phyloP scores from a whole-genome alignment of 306 rosid species.

The Glycine tomentella region DNA sequence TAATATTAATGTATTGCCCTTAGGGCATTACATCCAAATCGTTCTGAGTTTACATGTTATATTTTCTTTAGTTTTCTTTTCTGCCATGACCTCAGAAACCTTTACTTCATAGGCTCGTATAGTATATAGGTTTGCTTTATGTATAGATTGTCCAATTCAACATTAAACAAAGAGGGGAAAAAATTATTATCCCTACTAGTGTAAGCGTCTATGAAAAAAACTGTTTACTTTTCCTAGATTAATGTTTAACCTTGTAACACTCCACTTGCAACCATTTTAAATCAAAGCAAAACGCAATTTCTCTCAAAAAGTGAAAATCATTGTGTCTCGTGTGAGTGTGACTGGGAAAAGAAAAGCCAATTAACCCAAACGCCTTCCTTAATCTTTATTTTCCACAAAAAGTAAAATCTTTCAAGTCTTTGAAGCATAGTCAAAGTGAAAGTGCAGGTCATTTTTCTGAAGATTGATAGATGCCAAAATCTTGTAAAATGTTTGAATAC shows the following conservation, averaged over 20 bases:
- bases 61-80: neutral
- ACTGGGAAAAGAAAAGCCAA: slow-evolving; percentile 43
- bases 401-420: slow-evolving; percentile 36
- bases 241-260: neutral
- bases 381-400: slow-evolving; percentile 48
- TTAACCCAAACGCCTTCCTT: slow-evolving; percentile 24
- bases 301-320: slow-evolving; percentile 51
- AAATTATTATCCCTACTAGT: neutral
- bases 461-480: slow-evolving; percentile 46
- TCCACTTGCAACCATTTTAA: slow-evolving; percentile 25
- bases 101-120: neutral
- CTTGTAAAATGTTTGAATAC: slow-evolving; percentile 37
- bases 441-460: slow-evolving; percentile 50
- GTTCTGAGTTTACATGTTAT: neutral
- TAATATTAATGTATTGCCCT: neutral
- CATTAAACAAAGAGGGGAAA: neutral
- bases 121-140: neutral
- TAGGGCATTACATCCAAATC: neutral
- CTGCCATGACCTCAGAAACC: neutral
- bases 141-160: slow-evolving; percentile 4
- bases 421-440: slow-evolving; percentile 52
- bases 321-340: slow-evolving; percentile 47
- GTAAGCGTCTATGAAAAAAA: neutral
- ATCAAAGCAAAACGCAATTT: slow-evolving; percentile 46
- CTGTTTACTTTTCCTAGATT: neutral